These are phyloP conservation scores for Phytophthora sansomeana DNA, from an alignment of 352 stramenopile genomes.

Conservation along the genomic window DNA sequence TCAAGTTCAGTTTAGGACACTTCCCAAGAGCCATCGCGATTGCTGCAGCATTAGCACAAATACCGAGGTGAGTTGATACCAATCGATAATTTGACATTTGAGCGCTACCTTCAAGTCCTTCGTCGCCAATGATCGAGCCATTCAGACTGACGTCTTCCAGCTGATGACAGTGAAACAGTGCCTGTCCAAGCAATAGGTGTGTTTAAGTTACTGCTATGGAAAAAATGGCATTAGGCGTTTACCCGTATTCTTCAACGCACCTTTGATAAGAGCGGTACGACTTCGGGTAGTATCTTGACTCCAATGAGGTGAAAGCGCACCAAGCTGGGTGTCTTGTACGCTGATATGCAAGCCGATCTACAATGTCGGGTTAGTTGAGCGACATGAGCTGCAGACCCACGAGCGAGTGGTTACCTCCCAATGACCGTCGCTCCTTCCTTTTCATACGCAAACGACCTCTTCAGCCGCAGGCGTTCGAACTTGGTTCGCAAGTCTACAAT, in stretches of 20 bases:
- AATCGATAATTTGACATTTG: not conserved
- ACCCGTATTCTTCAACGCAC: conserved; percentile 18
- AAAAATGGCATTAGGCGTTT: not conserved
- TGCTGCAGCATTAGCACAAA: conserved; percentile 18
- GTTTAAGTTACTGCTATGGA: not conserved
- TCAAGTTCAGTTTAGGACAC: conserved; percentile 43
- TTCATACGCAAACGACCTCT: conserved; percentile 50
- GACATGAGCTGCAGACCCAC: not conserved
- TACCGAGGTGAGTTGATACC: not conserved
- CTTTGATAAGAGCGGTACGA: conserved; percentile 41
- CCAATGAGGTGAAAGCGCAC: conserved; percentile 49
- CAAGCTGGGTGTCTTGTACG: conserved; percentile 40
- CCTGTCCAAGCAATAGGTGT: conserved; percentile 19
- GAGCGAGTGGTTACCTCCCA: conserved; percentile 35
- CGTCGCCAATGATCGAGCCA: conserved; percentile 31
- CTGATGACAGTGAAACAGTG: conserved; percentile 37
- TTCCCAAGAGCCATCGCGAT: conserved; percentile 55
- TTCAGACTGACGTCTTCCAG: conserved; percentile 40
- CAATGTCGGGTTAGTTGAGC: not conserved
- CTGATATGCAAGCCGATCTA: conserved; percentile 39
- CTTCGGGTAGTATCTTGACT: conserved; percentile 30
- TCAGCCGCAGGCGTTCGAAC: conserved; percentile 65
- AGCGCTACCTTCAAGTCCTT: conserved; percentile 34
- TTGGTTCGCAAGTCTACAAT: conserved; percentile 63
- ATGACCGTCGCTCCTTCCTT: conserved; percentile 41